Conservation (phyloP, 139 green algal species). For the Parachlorella kessleri region DNA sequence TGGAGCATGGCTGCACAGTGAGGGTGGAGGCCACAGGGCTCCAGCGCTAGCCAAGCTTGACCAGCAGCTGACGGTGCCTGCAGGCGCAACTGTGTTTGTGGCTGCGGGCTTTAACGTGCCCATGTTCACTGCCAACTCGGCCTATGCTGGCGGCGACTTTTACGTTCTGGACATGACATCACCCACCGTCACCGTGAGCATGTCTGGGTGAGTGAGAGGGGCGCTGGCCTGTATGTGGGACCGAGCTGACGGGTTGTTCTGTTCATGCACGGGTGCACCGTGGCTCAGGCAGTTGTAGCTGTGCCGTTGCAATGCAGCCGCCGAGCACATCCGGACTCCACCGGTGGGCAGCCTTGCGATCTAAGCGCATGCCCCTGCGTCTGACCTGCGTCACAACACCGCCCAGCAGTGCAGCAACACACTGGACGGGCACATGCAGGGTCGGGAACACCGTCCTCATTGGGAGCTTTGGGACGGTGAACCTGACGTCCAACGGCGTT, state of each 20-base stretch:
- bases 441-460: constrained; percentile 10
- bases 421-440: constrained; percentile 7
- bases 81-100: constrained; percentile 25
- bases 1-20: no score
- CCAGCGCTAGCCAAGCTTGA: no score
- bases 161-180: constrained; percentile 26
- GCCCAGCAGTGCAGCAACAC: no score
- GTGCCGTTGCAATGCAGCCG: no score
- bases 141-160: constrained; percentile 27
- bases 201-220: neutral
- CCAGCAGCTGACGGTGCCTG: no score
- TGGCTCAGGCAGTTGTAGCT: no score
- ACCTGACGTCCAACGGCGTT: constrained; percentile 3
- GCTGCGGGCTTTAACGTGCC: constrained; percentile 7
- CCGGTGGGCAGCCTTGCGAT: no score
- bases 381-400: no score
- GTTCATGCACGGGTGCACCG: neutral
- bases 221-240: neutral
- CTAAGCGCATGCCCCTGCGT: no score
- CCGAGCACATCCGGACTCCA: no score
- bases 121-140: neutral
- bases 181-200: neutral
- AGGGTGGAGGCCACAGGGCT: no score
- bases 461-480: constrained; percentile 16
- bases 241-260: no score